These are phyloP conservation scores for Helichrysum umbraculigerum DNA, from an alignment of 129 eudicot genomes.

Conservation along the genomic window DNA sequence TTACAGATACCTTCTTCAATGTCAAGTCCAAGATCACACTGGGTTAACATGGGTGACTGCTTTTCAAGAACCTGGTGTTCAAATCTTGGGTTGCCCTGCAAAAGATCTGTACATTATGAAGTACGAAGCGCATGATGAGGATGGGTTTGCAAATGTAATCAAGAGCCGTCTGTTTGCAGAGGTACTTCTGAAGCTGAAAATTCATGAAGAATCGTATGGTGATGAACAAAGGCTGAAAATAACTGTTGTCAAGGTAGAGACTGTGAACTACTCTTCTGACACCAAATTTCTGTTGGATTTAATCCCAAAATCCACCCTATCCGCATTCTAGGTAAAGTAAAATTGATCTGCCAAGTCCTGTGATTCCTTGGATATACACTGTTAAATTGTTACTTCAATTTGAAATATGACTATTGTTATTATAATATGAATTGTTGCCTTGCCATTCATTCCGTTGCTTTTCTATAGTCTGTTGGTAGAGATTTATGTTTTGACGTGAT, in stretches of 20 bases:
- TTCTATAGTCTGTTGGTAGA: neutral
- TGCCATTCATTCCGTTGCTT: neutral
- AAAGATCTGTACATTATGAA: constrained; percentile 68
- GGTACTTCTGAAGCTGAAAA: constrained; percentile 65
- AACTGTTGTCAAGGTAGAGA: constrained; percentile 76
- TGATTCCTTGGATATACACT: neutral
- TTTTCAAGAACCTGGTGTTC: constrained; percentile 88
- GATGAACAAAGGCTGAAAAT: constrained; percentile 86
- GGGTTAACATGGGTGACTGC: constrained; percentile 94
- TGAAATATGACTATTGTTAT: neutral
- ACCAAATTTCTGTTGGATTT: constrained; percentile 56
- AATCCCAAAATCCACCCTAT: constrained; percentile 43
- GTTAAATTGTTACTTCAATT: neutral
- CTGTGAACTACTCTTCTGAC: constrained; percentile 57
- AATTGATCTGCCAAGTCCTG: constrained; percentile 14
- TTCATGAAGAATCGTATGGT: constrained; percentile 82
- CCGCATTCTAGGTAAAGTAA: constrained; percentile 17
- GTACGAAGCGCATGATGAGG: constrained; percentile 52
- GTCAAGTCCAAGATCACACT: constrained; percentile 83
- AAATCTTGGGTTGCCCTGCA: constrained; percentile 77
- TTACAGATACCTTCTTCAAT: constrained; percentile 85
- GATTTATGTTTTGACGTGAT: too few species aligned
- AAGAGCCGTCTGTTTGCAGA: constrained; percentile 54
- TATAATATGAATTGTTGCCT: neutral
- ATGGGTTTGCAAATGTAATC: constrained; percentile 47